Evolutionary conservation across 345 rosid species (phyloP).

Genomic region (Theobroma cacao): DNA sequence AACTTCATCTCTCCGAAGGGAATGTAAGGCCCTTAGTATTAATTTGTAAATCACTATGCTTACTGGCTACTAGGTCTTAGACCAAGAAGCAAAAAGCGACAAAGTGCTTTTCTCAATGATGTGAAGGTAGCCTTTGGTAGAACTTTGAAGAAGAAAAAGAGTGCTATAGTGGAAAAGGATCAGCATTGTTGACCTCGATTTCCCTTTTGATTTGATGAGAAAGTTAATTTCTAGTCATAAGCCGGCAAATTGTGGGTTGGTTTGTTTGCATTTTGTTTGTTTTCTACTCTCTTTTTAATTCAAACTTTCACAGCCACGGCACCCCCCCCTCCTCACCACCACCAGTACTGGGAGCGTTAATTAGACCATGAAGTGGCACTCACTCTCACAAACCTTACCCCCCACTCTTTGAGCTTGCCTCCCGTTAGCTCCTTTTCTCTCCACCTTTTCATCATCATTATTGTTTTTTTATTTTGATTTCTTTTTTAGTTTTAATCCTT

Average conservation of each 20-base stretch:
- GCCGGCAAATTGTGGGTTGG: conserved; percentile 25
- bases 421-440: background rate
- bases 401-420: background rate
- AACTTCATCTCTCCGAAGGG: background rate
- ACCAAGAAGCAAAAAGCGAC: background rate
- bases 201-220: background rate
- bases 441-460: background rate
- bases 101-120: conserved; percentile 12
- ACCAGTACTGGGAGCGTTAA: background rate
- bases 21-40: background rate
- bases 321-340: no score
- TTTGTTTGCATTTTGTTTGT: conserved; percentile 3
- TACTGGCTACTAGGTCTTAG: no score
- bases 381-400: conserved; percentile 13
- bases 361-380: conserved; percentile 16
- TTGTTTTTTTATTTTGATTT: no score
- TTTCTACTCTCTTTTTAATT: background rate
- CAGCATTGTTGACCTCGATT: conserved; percentile 25
- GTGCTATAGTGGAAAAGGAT: background rate
- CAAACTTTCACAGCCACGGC: conserved; percentile 3
- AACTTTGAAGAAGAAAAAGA: conserved; percentile 22
- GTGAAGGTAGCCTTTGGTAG: conserved; percentile 24
- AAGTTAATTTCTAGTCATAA: background rate
- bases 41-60: background rate
- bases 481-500: conserved; percentile 6